Conservation (phyloP, 345 rosid genomes). For the Arabis alpina region DNA sequence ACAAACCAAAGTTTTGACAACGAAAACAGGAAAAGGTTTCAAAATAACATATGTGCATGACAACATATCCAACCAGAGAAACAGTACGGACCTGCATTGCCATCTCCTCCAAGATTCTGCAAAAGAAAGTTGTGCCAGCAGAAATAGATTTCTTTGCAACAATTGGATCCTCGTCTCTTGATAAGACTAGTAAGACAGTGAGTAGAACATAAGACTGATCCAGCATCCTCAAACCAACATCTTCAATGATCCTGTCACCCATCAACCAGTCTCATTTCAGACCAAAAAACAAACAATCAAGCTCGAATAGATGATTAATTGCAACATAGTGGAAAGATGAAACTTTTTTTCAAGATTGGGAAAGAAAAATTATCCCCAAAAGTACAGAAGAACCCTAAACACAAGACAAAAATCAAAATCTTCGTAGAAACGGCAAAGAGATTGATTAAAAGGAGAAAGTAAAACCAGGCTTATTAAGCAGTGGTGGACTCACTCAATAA, state of each 20-base stretch:
- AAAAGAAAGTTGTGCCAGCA: constrained; percentile 64
- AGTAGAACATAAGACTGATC: constrained; percentile 61
- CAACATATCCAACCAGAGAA: constrained; percentile 27
- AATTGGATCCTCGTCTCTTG: constrained; percentile 61
- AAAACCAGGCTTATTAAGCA: not conserved
- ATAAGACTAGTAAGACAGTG: constrained; percentile 61
- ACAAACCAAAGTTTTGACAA: not conserved
- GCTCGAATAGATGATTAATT: not conserved
- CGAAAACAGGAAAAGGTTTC: too few species aligned
- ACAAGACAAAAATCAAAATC: not conserved
- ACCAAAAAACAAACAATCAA: too few species aligned
- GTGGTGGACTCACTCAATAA: constrained; percentile 64
- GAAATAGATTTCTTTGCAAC: constrained; percentile 72
- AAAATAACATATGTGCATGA: constrained; percentile 19
- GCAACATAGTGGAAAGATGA: not conserved
- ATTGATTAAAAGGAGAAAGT: constrained; percentile 10
- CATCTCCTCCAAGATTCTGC: constrained; percentile 74
- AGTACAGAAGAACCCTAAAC: constrained; percentile 24
- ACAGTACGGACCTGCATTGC: constrained; percentile 66
- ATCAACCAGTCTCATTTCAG: too few species aligned
- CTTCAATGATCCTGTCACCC: constrained; percentile 77
- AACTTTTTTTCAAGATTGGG: not conserved
- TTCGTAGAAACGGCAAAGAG: constrained; percentile 5
- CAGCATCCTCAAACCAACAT: constrained; percentile 66
- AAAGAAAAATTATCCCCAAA: not conserved